Conservation (phyloP, 2,329 filamentous ascomycete species). For the Ophiostoma triangulosporum region DNA sequence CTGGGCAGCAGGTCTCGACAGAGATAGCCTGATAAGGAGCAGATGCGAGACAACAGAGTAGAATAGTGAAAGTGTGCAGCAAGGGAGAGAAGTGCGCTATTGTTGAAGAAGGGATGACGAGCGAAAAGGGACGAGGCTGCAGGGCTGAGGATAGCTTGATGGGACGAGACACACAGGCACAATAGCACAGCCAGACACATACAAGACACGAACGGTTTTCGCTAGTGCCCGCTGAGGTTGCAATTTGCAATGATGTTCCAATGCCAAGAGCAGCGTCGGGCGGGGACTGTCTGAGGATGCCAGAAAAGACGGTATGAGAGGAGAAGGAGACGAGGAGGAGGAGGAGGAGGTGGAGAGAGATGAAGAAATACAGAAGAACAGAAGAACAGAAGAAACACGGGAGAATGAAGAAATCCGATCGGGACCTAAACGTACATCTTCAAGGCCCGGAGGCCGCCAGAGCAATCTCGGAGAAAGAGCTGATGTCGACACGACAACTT, state of each 20-base stretch:
- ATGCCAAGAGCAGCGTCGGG: conserved; percentile 6
- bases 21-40: background rate
- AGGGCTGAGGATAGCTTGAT: background rate
- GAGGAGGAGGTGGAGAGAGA: background rate
- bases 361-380: background rate
- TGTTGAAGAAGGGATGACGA: background rate
- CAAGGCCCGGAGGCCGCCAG: conserved; percentile 14
- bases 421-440: conserved; percentile 8
- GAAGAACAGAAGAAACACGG: background rate
- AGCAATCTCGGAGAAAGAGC: conserved; percentile 4
- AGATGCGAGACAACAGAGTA: background rate
- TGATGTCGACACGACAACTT: background rate
- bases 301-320: background rate
- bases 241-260: conserved; percentile 8
- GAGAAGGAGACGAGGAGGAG: background rate
- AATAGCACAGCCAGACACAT: background rate
- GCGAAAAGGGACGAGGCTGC: background rate
- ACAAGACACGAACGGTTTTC: background rate
- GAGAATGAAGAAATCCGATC: too few species aligned
- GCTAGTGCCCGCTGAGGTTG: background rate
- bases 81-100: background rate
- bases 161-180: background rate
- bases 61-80: background rate
- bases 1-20: background rate
- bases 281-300: too few species aligned